Evolutionary conservation across 768 basidiomycete species (phyloP).

Genomic region (Gloeostereum incarnatum): DNA sequence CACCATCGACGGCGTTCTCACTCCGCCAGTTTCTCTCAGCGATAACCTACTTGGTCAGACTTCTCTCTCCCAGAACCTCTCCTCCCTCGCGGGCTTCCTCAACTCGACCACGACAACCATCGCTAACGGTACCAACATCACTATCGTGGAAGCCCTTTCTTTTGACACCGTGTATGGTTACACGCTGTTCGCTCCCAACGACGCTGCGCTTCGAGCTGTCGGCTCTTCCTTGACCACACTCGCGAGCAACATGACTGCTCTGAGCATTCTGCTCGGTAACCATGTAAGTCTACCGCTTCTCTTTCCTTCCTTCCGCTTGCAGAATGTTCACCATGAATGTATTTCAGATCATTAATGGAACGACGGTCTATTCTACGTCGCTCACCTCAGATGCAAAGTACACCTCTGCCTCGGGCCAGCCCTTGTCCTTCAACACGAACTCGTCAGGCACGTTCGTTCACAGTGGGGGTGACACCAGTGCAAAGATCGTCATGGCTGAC

Average conservation of each 20-base stretch:
- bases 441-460: slow-evolving; percentile 48
- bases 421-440: slow-evolving; percentile 42
- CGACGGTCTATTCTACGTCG: slow-evolving; percentile 51
- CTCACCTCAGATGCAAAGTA: slow-evolving; percentile 25
- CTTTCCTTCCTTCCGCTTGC: neutral
- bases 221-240: slow-evolving; percentile 21
- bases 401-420: slow-evolving; percentile 50
- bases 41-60: no score
- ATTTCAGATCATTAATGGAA: slow-evolving; percentile 53
- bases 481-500: slow-evolving; percentile 48
- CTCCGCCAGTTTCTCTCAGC: slow-evolving; percentile 38
- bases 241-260: slow-evolving; percentile 33
- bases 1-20: slow-evolving; percentile 40
- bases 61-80: slow-evolving; percentile 28
- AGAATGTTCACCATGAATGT: neutral
- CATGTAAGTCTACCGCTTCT: slow-evolving; percentile 34
- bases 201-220: slow-evolving; percentile 34
- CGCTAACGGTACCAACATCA: slow-evolving; percentile 21
- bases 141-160: slow-evolving; percentile 20
- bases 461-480: slow-evolving; percentile 24
- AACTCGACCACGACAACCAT: slow-evolving; percentile 15
- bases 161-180: slow-evolving; percentile 37
- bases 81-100: slow-evolving; percentile 24
- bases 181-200: slow-evolving; percentile 60
- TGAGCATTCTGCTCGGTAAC: slow-evolving; percentile 41